Base-by-base conservation (phyloP, 805 yeast genomes). In the Kockiozyma suomiensis region DNA sequence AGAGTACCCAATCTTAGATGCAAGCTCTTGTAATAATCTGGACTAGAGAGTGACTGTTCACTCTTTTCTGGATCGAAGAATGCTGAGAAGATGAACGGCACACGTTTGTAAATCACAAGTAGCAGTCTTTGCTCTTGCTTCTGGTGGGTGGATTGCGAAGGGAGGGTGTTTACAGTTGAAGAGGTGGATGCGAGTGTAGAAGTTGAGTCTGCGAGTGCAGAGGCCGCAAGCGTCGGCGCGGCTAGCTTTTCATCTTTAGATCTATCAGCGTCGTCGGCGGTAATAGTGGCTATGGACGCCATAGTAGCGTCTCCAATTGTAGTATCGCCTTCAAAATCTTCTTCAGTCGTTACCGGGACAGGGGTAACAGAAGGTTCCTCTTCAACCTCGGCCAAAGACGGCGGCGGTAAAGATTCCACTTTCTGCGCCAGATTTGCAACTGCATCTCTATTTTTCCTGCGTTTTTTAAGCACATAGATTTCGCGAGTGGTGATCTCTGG, bases 31-130 rank as follows among this genome's bases (percentile, higher is more conserved):
- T 62, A 62, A 35, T 58, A 62, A 10, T 40, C 59, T 15, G 61
- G 50, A 38, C 38, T 35, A 4, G 32, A 15, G 12, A 62, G 54
- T 25, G 51, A 37, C 25, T 40, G 28, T n/a, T 43, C 23, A 15
- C 54, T 51, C 35, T 37, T 37, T n/a, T 4, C 25, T 13, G 66
- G 56, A 37, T 62, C 66, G 32, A 35, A 62, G 33, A 62, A 62
- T 5, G 66, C 66, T 5, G 66, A 62, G 35, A 62, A 62, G 2
- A 62, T 23, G 30, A 61, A 62, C 48, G 66, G 66, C 19, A 65
- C 64, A 6, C 66, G 61, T 35, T 62, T 62, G 42, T 62, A 62
- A 15, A 62, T 52, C 10, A 62, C 65, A 7, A 62, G 46, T 1
- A 35, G 19, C 32, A 62, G 42, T 15, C 48, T 42, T 26, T 61